Conservation (phyloP, 768 basidiomycete species). For the Amanita rubescens region DNA sequence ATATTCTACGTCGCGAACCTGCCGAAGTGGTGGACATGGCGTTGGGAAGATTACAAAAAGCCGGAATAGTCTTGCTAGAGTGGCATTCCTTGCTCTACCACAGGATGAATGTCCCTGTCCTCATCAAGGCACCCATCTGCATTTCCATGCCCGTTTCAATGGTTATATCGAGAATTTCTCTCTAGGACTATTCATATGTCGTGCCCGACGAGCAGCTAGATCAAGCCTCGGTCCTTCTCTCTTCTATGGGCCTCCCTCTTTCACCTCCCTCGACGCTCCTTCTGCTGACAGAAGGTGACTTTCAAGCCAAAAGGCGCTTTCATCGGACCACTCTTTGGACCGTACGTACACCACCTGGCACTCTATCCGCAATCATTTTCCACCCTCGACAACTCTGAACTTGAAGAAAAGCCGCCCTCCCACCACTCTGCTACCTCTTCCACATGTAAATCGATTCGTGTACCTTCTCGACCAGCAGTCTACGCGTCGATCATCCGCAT, state of each 20-base stretch:
- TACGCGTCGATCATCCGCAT: constrained; percentile 27
- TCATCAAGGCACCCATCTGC: constrained; percentile 12
- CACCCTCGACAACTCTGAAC: constrained; percentile 17
- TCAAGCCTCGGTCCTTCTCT: constrained; percentile 16
- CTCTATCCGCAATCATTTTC: constrained; percentile 21
- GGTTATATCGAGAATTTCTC: background rate
- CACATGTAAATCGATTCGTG: constrained; percentile 15
- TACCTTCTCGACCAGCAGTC: constrained; percentile 22
- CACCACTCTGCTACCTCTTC: constrained; percentile 10
- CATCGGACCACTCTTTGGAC: constrained; percentile 17
- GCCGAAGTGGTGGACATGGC: constrained; percentile 21
- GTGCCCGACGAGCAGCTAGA: constrained; percentile 16
- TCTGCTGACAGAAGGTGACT: constrained; percentile 15
- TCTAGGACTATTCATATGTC: constrained; percentile 13
- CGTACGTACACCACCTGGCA: constrained; percentile 14
- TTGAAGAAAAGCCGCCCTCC: constrained; percentile 11
- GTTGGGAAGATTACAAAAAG: constrained; percentile 15
- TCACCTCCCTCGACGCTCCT: constrained; percentile 14
- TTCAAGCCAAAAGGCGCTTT: constrained; percentile 14
- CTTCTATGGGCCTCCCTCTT: constrained; percentile 16
- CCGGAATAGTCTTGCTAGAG: constrained; percentile 17
- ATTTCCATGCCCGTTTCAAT: constrained; percentile 8
- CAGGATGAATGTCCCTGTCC: constrained; percentile 21
- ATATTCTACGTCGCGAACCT: constrained; percentile 12
- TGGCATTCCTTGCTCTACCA: constrained; percentile 20